phyloP scores from a whole-genome alignment of 139 green algal genomes.

The Volvox africanus region DNA sequence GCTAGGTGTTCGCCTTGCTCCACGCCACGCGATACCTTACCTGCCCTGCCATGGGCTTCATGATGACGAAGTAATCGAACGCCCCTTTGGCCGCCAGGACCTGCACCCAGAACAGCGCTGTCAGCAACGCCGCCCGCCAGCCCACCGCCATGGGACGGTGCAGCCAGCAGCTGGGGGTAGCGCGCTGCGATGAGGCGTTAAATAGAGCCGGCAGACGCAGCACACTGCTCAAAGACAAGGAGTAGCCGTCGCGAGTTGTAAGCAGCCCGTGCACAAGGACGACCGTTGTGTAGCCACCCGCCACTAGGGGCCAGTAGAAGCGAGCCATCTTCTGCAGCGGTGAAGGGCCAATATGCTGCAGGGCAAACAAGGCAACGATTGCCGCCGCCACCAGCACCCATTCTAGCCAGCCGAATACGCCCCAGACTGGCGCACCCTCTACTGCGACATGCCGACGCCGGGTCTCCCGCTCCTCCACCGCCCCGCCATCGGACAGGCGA shows the following conservation, averaged over 20 bases:
- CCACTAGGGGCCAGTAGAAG: slow-evolving; percentile 49
- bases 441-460: slow-evolving; percentile 13
- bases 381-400: slow-evolving; percentile 36
- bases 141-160: slow-evolving; percentile 45
- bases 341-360: slow-evolving; percentile 37
- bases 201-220: slow-evolving; percentile 51
- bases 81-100: slow-evolving; percentile 58
- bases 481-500: slow-evolving; percentile 5
- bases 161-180: slow-evolving; percentile 50
- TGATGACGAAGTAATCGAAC: slow-evolving; percentile 69
- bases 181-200: slow-evolving; percentile 20
- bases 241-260: slow-evolving; percentile 41
- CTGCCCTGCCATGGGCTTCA: slow-evolving; percentile 50
- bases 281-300: slow-evolving; percentile 42
- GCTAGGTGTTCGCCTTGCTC: too few relatives aligned
- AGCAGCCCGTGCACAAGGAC: slow-evolving; percentile 46
- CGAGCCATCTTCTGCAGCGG: slow-evolving; percentile 33
- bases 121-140: slow-evolving; percentile 45
- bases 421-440: slow-evolving; percentile 22
- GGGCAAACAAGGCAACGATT: slow-evolving; percentile 39
- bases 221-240: slow-evolving; percentile 34
- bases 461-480: slow-evolving; percentile 13
- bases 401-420: slow-evolving; percentile 52
- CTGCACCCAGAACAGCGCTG: slow-evolving; percentile 59
- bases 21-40: background rate